Percentiles rank a stretch among this genome's conserved stretches.
Conservation (phyloP, 1,139 yeast species). For the Nakaseomyces kungkrabaensis region DNA sequence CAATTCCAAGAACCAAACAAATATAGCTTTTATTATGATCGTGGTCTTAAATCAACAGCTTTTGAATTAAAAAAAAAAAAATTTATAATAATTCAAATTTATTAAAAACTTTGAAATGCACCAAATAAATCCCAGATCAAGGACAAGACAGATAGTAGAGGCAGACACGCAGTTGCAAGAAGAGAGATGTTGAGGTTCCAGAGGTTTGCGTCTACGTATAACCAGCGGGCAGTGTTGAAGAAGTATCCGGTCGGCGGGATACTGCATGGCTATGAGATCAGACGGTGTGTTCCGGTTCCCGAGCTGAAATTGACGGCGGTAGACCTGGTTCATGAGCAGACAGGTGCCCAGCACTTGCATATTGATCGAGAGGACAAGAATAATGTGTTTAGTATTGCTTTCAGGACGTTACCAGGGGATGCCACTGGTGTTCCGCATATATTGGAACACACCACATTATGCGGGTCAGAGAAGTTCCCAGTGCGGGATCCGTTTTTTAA, state of each 20-base stretch:
- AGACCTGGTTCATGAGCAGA: slow-evolving; percentile 50
- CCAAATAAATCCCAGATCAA: no score
- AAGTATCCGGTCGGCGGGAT: slow-evolving; percentile 52
- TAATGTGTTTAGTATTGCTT: slow-evolving; percentile 81
- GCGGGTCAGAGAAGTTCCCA: slow-evolving; percentile 86
- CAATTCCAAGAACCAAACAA: no score
- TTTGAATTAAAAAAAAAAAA: no score
- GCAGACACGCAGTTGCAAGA: no score
- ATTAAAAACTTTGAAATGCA: no score
- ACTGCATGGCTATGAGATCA: slow-evolving; percentile 55
- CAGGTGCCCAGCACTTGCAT: slow-evolving; percentile 79
- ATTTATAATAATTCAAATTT: no score
- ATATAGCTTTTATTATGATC: no score
- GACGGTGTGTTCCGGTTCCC: slow-evolving; percentile 60
- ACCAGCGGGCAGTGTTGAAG: slow-evolving; percentile 15
- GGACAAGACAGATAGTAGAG: no score
- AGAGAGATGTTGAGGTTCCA: slow-evolving; percentile 17
- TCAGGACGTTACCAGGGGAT: slow-evolving; percentile 91
- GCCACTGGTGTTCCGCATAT: slow-evolving; percentile 94
- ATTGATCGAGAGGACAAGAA: slow-evolving; percentile 73
- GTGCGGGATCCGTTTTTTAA: slow-evolving; percentile 96
- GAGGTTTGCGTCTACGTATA: slow-evolving; percentile 16
- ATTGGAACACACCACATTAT: slow-evolving; percentile 85
- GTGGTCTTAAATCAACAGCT: no score
- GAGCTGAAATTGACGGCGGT: slow-evolving; percentile 78